Evolutionary conservation across 148 eudicot genomes (phyloP), one percentile per base, ranked within the genome.

Genomic region (Hydrangea macrophylla): DNA sequence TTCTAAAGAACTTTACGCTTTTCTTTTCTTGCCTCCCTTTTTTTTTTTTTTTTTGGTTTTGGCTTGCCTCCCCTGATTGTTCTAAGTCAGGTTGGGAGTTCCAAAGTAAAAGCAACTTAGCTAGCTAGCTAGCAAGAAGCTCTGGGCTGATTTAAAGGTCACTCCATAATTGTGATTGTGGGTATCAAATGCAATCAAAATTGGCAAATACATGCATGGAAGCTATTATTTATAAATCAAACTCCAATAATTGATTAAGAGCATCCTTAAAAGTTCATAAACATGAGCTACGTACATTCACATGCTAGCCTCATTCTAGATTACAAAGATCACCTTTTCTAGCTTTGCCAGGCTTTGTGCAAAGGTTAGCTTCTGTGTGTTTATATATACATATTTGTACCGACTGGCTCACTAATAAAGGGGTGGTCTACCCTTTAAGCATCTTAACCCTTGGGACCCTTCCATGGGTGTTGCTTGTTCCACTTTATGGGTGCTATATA

Each of bases 361-460:
- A 58, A 58, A 58, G 61, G 32, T 6, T 3, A 30, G 13, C 17
- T 6, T 58, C 9, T 58, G 61, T 5, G 13, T n/a, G n/a, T n/a
- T n/a, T n/a, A n/a, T n/a, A n/a, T n/a, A n/a, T n/a, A n/a, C n/a
- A n/a, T n/a, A n/a, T n/a, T n/a, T n/a, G n/a, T 11, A 18, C 23
- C 61, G 28, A 58, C 23, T 45, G 51, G 20, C 60, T 57, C 35
- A 5, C 60, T 30, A 58, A 3, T 22, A 48, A 48, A 48, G 17
- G 23, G 4, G 22, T 42, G 3, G 67, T 44, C 67, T 63, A 27
- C 68, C 18, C 68, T 48, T 48, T 48, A 30, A 64, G 68, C 33
- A 64, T 64, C 57, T 64, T 64, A 64, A 48, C 68, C 57, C 57
- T 64, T 64, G 68, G 56, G 36, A 64, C 27, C 25, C 51, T 45